A percentile compares a stretch with the other conserved stretches of the same genome.
These are phyloP conservation scores for Leccinum fallax DNA, from an alignment of 1,284 basidiomycete species.

Conservation along the genomic window DNA sequence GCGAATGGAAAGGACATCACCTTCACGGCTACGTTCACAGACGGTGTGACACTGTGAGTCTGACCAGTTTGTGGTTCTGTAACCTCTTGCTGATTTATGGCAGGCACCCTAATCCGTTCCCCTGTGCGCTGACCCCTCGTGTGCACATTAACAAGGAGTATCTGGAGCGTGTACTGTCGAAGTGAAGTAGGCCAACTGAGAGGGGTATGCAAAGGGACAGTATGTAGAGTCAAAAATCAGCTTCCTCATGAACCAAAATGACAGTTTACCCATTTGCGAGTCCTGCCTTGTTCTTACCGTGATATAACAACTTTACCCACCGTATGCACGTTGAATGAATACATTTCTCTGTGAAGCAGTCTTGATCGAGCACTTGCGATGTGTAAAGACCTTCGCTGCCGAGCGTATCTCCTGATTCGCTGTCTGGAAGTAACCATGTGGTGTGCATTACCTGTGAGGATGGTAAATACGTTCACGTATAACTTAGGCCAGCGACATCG, in stretches of 20 bases:
- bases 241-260: no score
- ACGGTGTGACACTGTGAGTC: not conserved
- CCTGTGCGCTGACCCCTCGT: not conserved
- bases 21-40: not conserved
- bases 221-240: no score
- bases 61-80: not conserved
- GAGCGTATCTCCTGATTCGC: not conserved
- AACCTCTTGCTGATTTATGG: not conserved
- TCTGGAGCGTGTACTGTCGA: not conserved
- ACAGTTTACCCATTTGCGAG: not conserved
- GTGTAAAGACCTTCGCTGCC: not conserved
- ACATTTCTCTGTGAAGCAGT: not conserved
- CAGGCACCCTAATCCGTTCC: not conserved
- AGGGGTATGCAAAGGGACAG: no score
- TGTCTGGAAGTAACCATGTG: no score
- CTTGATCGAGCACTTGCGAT: not conserved
- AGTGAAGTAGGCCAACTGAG: not conserved
- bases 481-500: no score
- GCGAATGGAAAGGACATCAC: not conserved
- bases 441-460: not conserved
- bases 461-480: not conserved
- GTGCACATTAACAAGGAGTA: not conserved
- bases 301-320: not conserved
- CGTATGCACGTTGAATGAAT: not conserved
- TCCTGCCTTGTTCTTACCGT: not conserved